Base-by-base conservation (phyloP, 169 alveolate species). In the Eimeria maxima region DNA sequence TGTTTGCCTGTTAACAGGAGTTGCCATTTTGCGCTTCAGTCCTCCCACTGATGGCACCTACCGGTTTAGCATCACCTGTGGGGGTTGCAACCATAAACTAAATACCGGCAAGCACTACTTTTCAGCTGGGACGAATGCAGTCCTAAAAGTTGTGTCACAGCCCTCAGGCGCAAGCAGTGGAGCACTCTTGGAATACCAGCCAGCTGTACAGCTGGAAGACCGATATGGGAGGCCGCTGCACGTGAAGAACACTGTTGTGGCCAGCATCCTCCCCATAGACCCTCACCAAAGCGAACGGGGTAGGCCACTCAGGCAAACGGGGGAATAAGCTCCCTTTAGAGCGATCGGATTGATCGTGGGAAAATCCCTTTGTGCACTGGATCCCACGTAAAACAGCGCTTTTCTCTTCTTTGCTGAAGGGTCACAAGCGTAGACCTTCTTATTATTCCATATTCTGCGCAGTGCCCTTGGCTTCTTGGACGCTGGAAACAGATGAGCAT, bases 81-180 rank as follows among this genome's bases (percentile, higher is more conserved):
- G 83, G 11, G 94, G 94, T 53, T 87, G 94, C 44, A 63, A 65
- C 67, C 83, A 63, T 6, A 87, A 60, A 45, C 63, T 87, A 29
- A 60, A 38, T 42, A 87, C 94, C 63, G 94, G 63, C 20, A 87
- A 65, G 74, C 94, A 50, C n/a, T 11, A 63, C 3, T 87, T 60
- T 29, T 71, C 67, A 65, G 94, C 94, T 24, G 94, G 94, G 24
- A 87, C 94, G 63, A 53, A 63, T 20, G 94, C 94, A 1, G 80
- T 20, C 10, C 63, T 87, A 3, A 60, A 53, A 20, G 71, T 87
- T 13, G 20, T 22, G 53, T 38, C 65, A 7, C 94, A 87, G 84
- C 94, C 94, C 65, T 87, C 94, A 22, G 94, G 94, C 27, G 81
- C 94, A 14, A 63, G 27, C 63, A 87, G 84, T 74, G 94, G 94